Base-by-base conservation (phyloP, 192 early-diverging fungal species). In the Backusella tarrabulga region DNA sequence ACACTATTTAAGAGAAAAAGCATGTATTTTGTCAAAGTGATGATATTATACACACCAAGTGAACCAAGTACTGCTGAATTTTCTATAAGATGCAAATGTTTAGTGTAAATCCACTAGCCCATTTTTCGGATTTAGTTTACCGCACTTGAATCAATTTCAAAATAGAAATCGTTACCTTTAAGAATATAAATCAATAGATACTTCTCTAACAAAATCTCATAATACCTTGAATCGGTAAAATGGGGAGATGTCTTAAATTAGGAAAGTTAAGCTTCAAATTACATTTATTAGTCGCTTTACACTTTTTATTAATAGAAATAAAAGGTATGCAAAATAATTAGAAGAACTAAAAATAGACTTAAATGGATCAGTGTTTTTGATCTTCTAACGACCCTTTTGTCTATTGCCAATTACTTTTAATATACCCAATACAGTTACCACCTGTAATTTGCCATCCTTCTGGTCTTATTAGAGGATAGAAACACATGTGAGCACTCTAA, bases 341-440 rank as follows among this genome's bases (percentile, higher is more conserved):
- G 17, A 54, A n/a, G 7, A 21, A 4, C 50, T 54, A 54, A 54
- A 54, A 54, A 54, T 54, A 54, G 29, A 7, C 66, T 44, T 73
- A 69, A 78, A 35, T 34, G 52, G 56, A 79, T 78, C 42, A 29
- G 29, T 40, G 46, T 34, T 74, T 76, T 71, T 80, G 75, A 82
- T 87, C 81, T 19, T 74, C 77, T 9, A 82, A 77, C 56, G 87
- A 86, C 35, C 77, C 67, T 8, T 77, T 54, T 2, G 87, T 88
- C 74, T 88, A 86, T 68, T 88, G 87, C 83, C 85, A 88, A 50
- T 86, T 88, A 46, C 88, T 88, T 72, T 85, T 86, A 71, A 87
- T 87, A 38, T 90, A 88, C 9, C 87, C 83, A 76, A 67, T 82
- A 66, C 77, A 78, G 6, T 72, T 75, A 21, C 63, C 67, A 40